phyloP scores from a whole-genome alignment of 1,284 basidiomycete species.

The Sporisorium exsertum region DNA sequence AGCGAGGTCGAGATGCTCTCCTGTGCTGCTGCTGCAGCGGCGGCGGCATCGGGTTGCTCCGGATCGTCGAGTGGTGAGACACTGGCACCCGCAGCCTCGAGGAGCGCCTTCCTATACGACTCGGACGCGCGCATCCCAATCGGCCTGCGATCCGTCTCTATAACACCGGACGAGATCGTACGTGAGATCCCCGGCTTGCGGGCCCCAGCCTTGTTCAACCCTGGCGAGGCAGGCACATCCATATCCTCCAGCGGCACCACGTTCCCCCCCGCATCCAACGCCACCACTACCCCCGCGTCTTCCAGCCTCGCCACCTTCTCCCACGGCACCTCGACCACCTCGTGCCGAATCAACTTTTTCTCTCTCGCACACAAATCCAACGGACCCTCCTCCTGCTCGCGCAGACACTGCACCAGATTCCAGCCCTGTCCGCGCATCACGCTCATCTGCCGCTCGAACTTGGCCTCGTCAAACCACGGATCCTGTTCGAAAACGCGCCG shows the following conservation, averaged over 20 bases:
- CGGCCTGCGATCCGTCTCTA: constrained; percentile 25
- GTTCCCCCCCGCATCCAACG: constrained; percentile 11
- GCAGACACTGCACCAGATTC: constrained; percentile 86
- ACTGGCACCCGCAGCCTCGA: constrained; percentile 25
- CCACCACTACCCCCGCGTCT: constrained; percentile 20
- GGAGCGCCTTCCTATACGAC: constrained; percentile 41
- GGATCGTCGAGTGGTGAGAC: background rate
- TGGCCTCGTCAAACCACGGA: constrained; percentile 73
- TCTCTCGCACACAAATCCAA: constrained; percentile 65
- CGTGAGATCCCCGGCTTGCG: constrained; percentile 13
- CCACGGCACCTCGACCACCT: constrained; percentile 16
- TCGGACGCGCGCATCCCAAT: constrained; percentile 46
- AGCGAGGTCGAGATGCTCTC: constrained; percentile 32
- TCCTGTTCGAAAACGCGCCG: constrained; percentile 82
- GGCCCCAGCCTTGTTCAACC: background rate
- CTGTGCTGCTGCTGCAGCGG: background rate
- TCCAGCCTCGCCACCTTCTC: constrained; percentile 25
- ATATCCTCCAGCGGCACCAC: background rate
- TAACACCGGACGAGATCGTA: constrained; percentile 21
- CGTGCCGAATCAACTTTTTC: constrained; percentile 62
- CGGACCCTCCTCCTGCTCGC: constrained; percentile 75
- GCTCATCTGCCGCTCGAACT: constrained; percentile 80
- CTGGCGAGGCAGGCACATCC: background rate
- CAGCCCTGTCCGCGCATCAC: constrained; percentile 92
- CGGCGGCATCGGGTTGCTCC: background rate